Base-by-base conservation (phyloP, 1,284 basidiomycete species). In the Ustilago bromivora region DNA sequence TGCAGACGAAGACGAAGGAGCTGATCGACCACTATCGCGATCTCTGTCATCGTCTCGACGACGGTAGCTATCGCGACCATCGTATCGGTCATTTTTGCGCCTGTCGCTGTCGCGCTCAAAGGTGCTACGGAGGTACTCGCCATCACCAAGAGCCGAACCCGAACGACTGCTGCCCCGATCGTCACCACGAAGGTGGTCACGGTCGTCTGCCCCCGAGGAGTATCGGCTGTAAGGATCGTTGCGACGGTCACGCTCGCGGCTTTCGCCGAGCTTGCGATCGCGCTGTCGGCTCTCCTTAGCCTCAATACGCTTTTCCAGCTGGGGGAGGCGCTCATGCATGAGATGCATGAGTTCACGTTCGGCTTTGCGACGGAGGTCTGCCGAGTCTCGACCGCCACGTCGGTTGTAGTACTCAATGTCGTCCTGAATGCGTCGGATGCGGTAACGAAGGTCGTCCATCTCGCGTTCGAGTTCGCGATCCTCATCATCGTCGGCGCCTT, bases 311-410 rank as follows among this genome's bases (percentile, higher is more conserved):
- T 92, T 90, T 87, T 98, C 95, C 13, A 99, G 90, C 76, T 94
- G 93, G 0, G 96, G 97, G 3, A 99, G 89, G 63, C 93, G 91
- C 85, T 97, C 95, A 82, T 98, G 95, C 91, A 94, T 91, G 57
- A 99, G 88, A 64, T 90, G 89, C 77, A 98, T 87, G 46, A 98
- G 88, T 81, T 98, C 94, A 46, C 97, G 90, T 87, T 99, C 97
- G 28, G 97, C 89, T 82, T 92, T 91, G 38, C 97, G 89, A 60
- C 92, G 89, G 69, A 96, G 94, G 86, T 94, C 94, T 10, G 90
- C 89, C 6, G 89, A 87, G 10, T 91, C 91, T 65, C 91, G 89
- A 1, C 95, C 91, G 0, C 94, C 93, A 19, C 92, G 91, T n/a
- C 87, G 82, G 19, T 92, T 91, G 64, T 92, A 91, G 82, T 96